Percentiles rank a stretch among this genome's conserved stretches.
Conservation (phyloP, 2,329 filamentous ascomycete species). For the Diplodia scrobiculata region DNA sequence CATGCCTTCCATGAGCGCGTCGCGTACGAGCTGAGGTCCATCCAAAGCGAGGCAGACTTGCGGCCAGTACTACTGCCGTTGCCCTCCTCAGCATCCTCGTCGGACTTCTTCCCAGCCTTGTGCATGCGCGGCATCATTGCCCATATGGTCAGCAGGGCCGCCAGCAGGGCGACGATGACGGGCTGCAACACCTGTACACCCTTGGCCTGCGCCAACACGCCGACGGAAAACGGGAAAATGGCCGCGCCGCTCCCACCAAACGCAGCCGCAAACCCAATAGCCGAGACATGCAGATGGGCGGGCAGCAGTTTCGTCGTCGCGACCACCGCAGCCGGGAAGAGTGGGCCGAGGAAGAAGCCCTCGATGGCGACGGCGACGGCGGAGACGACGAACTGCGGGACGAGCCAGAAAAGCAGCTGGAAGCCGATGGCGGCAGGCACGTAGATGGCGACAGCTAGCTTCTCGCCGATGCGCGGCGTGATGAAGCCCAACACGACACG, state of each 20-base stretch:
- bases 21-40: not conserved
- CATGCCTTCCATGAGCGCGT: slow-evolving; percentile 4
- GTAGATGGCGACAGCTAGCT: slow-evolving; percentile 29
- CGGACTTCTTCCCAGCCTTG: not conserved
- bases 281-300: slow-evolving; percentile 32
- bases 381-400: slow-evolving; percentile 32
- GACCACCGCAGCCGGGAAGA: slow-evolving; percentile 33
- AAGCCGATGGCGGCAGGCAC: slow-evolving; percentile 30
- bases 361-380: slow-evolving; percentile 31
- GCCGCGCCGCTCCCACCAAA: slow-evolving; percentile 33
- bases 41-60: not conserved
- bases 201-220: slow-evolving; percentile 46
- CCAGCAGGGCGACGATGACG: slow-evolving; percentile 55
- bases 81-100: not conserved
- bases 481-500: slow-evolving; percentile 32
- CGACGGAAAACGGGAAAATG: slow-evolving; percentile 40
- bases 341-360: slow-evolving; percentile 32
- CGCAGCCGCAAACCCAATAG: slow-evolving; percentile 32
- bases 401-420: slow-evolving; percentile 33
- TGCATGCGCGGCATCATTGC: slow-evolving; percentile 43
- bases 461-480: slow-evolving; percentile 32
- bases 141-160: slow-evolving; percentile 53
- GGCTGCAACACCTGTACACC: slow-evolving; percentile 62
- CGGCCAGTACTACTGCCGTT: not conserved
- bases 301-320: slow-evolving; percentile 32